phyloP scores from a whole-genome alignment of 495 filamentous ascomycete genomes.

The Trypethelium eluteriae region DNA sequence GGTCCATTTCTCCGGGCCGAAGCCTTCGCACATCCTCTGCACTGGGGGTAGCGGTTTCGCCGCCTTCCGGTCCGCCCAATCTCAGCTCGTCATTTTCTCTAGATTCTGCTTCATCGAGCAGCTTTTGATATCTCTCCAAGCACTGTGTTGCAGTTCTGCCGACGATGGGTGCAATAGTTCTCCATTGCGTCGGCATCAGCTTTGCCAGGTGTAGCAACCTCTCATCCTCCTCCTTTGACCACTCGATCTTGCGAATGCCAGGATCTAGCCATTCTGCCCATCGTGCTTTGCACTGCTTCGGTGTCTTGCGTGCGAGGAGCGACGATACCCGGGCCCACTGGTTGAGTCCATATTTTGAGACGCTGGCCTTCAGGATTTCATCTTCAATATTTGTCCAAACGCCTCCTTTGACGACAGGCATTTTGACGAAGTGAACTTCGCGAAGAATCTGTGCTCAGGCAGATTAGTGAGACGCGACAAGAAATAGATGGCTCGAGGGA shows the following conservation, averaged over 20 bases:
- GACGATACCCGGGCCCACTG: slow-evolving; percentile 99
- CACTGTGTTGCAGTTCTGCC: slow-evolving; percentile 95
- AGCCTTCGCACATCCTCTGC: slow-evolving; percentile 89
- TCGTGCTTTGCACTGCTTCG: slow-evolving; percentile 97
- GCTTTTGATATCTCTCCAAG: slow-evolving; percentile 90
- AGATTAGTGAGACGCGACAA: too few species aligned
- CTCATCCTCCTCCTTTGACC: slow-evolving; percentile 98
- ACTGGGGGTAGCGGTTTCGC: slow-evolving; percentile 76
- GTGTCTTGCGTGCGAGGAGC: slow-evolving; percentile 90
- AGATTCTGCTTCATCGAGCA: slow-evolving; percentile 91
- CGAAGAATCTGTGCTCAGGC: too few species aligned
- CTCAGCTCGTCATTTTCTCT: slow-evolving; percentile 78
- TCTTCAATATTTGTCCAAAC: slow-evolving; percentile 87
- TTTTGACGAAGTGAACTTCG: slow-evolving; percentile 39
- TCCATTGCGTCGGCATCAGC: slow-evolving; percentile 98
- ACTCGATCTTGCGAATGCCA: slow-evolving; percentile 94
- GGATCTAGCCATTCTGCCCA: slow-evolving; percentile 99
- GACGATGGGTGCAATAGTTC: slow-evolving; percentile 94
- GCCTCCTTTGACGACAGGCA: slow-evolving; percentile 97
- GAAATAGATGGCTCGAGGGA: too few species aligned
- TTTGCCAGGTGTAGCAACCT: slow-evolving; percentile 93
- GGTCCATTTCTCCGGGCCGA: slow-evolving; percentile 83
- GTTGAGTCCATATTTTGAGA: slow-evolving; percentile 95
- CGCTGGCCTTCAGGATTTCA: slow-evolving; percentile 89
- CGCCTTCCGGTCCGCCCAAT: slow-evolving; percentile 77